Conservation (phyloP, 768 basidiomycete species). For the Suillus tomentosus region DNA sequence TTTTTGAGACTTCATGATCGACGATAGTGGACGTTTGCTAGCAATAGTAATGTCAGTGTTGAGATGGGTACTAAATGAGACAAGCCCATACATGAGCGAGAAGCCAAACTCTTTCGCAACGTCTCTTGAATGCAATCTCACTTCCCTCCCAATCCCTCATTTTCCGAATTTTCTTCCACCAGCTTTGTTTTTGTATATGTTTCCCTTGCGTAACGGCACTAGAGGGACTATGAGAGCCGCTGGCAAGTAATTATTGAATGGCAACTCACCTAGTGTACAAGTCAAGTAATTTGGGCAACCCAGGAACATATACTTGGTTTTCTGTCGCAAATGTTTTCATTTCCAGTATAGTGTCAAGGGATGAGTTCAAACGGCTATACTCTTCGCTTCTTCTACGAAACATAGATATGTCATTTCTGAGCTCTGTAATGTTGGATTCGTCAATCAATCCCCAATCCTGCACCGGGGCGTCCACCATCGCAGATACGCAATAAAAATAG, state of each 20-base stretch:
- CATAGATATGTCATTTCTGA: background rate
- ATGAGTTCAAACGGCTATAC: background rate
- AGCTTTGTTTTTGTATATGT: background rate
- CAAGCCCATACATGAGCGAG: background rate
- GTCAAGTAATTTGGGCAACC: background rate
- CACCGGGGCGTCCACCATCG: background rate
- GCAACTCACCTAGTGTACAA: background rate
- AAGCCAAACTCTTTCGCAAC: accelerated
- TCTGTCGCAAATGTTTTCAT: background rate
- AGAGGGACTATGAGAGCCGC: background rate
- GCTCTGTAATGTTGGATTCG: background rate
- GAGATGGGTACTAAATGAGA: background rate
- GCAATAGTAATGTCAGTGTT: background rate
- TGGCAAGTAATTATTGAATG: background rate
- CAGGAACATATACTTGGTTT: background rate
- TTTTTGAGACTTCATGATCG: too few species aligned
- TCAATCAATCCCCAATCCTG: background rate
- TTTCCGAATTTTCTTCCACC: background rate
- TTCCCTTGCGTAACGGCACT: background rate
- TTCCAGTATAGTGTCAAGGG: background rate
- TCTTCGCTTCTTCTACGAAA: background rate
- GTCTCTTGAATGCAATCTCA: accelerated
- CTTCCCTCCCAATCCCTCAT: background rate
- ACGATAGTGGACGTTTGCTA: background rate
- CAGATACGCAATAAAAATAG: background rate